These are phyloP conservation scores for Stromatinia cepivora DNA, from an alignment of 2,329 filamentous ascomycete genomes.

Conservation along the genomic window DNA sequence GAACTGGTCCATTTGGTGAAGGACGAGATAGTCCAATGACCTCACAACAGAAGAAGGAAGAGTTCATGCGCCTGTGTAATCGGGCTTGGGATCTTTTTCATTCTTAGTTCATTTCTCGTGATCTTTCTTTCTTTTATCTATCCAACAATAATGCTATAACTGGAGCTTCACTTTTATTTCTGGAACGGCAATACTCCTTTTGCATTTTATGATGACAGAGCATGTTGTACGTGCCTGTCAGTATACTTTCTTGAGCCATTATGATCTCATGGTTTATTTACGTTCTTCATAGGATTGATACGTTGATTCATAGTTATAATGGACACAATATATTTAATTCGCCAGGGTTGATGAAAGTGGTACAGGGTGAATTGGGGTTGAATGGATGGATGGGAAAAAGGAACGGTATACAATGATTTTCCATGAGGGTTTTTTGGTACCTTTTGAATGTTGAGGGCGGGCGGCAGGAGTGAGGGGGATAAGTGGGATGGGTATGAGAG, in stretches of 20 bases:
- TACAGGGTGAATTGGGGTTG: background rate
- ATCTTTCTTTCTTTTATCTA: background rate
- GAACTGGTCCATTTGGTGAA: conserved; percentile 71
- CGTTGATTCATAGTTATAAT: conserved; percentile 17
- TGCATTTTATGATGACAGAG: background rate
- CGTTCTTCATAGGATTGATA: conserved; percentile 7
- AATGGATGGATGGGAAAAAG: conserved; percentile 15
- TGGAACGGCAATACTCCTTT: conserved; percentile 17
- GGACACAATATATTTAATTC: conserved; percentile 20
- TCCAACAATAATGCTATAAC: conserved; percentile 10
- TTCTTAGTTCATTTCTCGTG: conserved; percentile 53
- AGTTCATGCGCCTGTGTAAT: conserved; percentile 83
- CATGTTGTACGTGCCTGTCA: conserved; percentile 15
- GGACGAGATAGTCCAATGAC: conserved; percentile 82
- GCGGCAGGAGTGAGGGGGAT: background rate
- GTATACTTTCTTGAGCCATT: conserved; percentile 20
- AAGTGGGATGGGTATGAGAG: background rate
- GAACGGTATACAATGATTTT: conserved; percentile 18
- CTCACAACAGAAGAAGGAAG: conserved; percentile 83
- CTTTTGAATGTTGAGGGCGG: background rate
- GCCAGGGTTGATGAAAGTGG: conserved; percentile 5
- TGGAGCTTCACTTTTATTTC: conserved; percentile 14
- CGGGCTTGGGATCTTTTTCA: conserved; percentile 97
- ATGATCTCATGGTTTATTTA: conserved; percentile 1
- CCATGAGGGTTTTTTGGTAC: background rate